Percentiles rank a stretch among this genome's conserved stretches.
Evolutionary conservation across 1,284 basidiomycete species (phyloP).

Genomic region (Tilletia horrida): DNA sequence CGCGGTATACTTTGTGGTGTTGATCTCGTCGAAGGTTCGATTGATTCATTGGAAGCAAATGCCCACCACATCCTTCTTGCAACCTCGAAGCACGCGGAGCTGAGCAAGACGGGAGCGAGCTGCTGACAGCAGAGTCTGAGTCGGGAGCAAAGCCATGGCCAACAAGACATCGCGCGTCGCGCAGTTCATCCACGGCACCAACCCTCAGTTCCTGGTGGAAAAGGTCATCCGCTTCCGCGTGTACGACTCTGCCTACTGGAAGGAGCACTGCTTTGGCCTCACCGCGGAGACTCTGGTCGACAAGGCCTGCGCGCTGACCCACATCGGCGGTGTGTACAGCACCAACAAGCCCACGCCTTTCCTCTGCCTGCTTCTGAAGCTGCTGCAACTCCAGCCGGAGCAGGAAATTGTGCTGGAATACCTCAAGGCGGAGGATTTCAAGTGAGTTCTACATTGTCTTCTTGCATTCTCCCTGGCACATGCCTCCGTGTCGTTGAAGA

Average conservation of each 20-base stretch:
- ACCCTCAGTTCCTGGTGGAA: constrained; percentile 84
- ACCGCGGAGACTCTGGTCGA: constrained; percentile 85
- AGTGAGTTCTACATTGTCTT: constrained; percentile 65
- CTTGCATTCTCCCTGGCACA: no score
- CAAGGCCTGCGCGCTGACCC: constrained; percentile 75
- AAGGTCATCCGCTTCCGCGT: constrained; percentile 93
- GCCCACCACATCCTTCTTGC: no score
- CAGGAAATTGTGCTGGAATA: constrained; percentile 95
- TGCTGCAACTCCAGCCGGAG: constrained; percentile 94
- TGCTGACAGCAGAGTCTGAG: no score
- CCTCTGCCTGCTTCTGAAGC: constrained; percentile 88
- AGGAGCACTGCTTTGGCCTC: constrained; percentile 64
- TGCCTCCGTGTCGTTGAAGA: no score
- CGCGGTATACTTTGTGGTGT: not conserved
- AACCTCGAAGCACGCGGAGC: no score
- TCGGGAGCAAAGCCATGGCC: constrained; percentile 60
- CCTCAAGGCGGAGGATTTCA: constrained; percentile 91
- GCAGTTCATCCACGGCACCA: constrained; percentile 83
- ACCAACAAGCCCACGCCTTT: constrained; percentile 44
- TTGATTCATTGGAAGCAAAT: no score
- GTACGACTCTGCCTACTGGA: constrained; percentile 94
- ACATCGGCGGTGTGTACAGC: constrained; percentile 71
- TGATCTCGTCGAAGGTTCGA: no score
- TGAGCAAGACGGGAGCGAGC: no score
- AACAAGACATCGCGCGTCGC: constrained; percentile 83